phyloP scores from a whole-genome alignment of 192 early-diverging fungal genomes.

The Entomortierella beljakovae region DNA sequence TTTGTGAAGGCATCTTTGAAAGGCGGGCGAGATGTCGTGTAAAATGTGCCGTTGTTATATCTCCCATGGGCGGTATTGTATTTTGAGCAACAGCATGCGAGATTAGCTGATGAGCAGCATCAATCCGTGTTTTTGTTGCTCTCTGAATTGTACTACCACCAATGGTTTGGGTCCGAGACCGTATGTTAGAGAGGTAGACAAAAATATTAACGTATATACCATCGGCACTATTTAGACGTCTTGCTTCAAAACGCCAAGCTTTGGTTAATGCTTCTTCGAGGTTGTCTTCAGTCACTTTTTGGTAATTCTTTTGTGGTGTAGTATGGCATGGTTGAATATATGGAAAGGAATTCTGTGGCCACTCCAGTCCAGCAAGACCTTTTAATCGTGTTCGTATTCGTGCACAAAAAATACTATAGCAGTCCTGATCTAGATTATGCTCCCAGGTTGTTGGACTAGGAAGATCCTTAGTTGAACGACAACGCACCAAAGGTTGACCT shows the following conservation, averaged over 20 bases:
- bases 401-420: not conserved
- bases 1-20: not conserved
- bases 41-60: not conserved
- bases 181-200: constrained; percentile 9
- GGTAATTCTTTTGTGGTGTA: constrained; percentile 5
- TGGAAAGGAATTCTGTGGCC: not conserved
- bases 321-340: constrained; percentile 10
- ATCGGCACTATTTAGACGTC: not conserved
- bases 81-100: not conserved
- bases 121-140: not conserved
- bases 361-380: not conserved
- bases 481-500: constrained; percentile 8
- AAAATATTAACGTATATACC: constrained; percentile 1
- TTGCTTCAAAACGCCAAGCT: constrained; percentile 8
- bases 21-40: constrained; percentile 1
- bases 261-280: not conserved
- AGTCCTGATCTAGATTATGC: not conserved
- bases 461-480: constrained; percentile 12
- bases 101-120: not conserved
- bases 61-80: not conserved
- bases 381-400: not conserved
- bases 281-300: not conserved
- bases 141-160: not conserved
- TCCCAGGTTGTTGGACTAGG: not conserved
- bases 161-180: too few relatives aligned